phyloP scores from a whole-genome alignment of 176 grass and related monocot genomes.

The Metroxylon sagu region DNA sequence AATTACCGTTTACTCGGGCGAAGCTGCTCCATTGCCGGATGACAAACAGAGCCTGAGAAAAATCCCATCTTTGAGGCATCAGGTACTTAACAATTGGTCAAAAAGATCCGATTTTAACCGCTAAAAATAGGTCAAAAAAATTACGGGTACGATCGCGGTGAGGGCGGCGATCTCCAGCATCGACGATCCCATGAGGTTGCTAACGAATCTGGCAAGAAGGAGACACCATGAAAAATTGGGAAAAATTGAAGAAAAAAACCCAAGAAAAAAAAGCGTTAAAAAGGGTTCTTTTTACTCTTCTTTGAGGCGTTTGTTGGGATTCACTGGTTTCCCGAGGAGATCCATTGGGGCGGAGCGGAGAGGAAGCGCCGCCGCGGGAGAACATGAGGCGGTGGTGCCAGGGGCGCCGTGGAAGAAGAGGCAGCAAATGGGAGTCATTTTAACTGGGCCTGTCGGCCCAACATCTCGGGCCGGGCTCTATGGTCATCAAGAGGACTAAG shows the following conservation, averaged over 20 bases:
- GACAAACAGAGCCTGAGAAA: slow-evolving; percentile 59
- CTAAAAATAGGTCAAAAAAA: background rate
- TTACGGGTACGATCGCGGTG: slow-evolving; percentile 65
- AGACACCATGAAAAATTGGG: background rate
- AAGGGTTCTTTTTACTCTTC: slow-evolving; percentile 6
- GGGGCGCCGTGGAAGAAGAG: too few relatives aligned
- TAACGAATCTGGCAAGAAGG: slow-evolving; percentile 10
- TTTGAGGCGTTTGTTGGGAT: slow-evolving; percentile 18
- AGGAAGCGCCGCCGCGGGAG: background rate
- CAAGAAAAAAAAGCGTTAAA: background rate
- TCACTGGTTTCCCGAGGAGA: background rate
- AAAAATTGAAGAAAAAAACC: background rate
- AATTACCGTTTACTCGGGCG: slow-evolving; percentile 21
- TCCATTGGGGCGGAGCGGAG: background rate
- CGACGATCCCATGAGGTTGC: slow-evolving; percentile 18
- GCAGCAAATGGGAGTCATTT: too few relatives aligned
- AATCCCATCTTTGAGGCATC: slow-evolving; percentile 3
- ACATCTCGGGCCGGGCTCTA: too few relatives aligned
- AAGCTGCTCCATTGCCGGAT: slow-evolving; percentile 65
- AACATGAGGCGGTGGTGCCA: too few relatives aligned
- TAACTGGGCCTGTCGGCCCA: too few relatives aligned
- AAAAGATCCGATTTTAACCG: background rate
- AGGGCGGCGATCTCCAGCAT: slow-evolving; percentile 62
- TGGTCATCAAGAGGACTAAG: too few relatives aligned
- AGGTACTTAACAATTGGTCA: background rate